A percentile compares a stretch with the other conserved stretches of the same genome.
Evolutionary conservation across 495 filamentous ascomycete species (phyloP).

Genomic region (Astrothelium subdiscretum): DNA sequence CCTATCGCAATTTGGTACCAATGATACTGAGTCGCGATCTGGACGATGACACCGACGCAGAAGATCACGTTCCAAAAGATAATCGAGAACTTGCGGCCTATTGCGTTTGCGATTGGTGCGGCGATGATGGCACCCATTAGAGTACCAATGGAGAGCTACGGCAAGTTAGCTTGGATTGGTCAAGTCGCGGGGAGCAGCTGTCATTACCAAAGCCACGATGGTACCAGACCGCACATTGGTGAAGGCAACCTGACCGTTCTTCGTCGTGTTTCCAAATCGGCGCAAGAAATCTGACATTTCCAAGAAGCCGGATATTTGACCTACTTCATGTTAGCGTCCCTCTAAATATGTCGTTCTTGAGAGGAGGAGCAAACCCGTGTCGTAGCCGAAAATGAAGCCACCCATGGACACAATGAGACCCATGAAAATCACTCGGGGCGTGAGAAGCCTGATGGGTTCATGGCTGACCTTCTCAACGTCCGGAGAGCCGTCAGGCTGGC

Average conservation of each 20-base stretch:
- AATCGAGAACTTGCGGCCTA: conserved; percentile 23
- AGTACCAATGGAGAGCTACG: conserved; percentile 26
- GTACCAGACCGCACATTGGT: conserved; percentile 20
- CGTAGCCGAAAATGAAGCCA: conserved; percentile 25
- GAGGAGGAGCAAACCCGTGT: conserved; percentile 8
- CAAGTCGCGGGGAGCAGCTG: neutral
- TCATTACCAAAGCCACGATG: conserved; percentile 22
- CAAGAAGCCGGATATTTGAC: conserved; percentile 26
- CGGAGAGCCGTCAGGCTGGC: neutral
- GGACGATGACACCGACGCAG: conserved; percentile 23
- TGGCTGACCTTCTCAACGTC: neutral
- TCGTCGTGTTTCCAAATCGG: conserved; percentile 15
- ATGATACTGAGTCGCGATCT: conserved; percentile 18
- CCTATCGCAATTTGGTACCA: conserved; percentile 27
- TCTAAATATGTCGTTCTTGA: neutral
- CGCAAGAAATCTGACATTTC: conserved; percentile 24
- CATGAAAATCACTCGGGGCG: conserved; percentile 16
- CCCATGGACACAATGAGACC: conserved; percentile 24
- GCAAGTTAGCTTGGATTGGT: neutral
- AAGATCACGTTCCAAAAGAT: conserved; percentile 20
- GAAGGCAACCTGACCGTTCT: conserved; percentile 11
- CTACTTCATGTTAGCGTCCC: conserved; percentile 13
- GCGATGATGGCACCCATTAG: conserved; percentile 20
- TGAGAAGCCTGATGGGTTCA: conserved; percentile 6
- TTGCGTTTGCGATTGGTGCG: conserved; percentile 22